Evolutionary conservation across 345 rosid genomes (phyloP), one percentile per base, ranked within the genome.

Genomic region (Salix purpurea): DNA sequence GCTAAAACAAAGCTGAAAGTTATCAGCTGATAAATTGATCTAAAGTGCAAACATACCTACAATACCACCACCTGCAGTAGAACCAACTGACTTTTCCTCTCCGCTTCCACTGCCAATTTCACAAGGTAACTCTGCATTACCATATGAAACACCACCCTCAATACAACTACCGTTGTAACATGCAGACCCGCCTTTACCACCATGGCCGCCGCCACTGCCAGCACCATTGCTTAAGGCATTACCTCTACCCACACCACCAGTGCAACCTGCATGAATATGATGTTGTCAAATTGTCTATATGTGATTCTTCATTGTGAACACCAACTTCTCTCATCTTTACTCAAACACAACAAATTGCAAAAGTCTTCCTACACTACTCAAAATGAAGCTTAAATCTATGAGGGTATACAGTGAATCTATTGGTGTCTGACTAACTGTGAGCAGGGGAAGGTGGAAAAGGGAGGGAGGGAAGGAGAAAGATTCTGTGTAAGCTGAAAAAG

Each of bases 31-130:
- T 62, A 54, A 67, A 54, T 7, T 50, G 23, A 32, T 32, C 28
- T 39, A 65, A 32, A 69, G 61, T 28, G 69, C 67, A 64, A 62
- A 72, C 85, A 79, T 88, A 96, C 98, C 96, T 85, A 96, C 82
- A 76, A 92, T 87, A 58, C 99, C 99, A 80, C 99, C 99, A 50
- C 99, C 99, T 40, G 97, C 77, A 81, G 97, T 87, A 46, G 90
- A 87, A 81, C 84, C 84, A 81, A 79, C 77, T 3, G 84, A 83
- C 77, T 84, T 88, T 79, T 87, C 90, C 61, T 88, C 86, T 71
- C 99, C 99, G 86, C 99, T 96, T 87, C 99, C 99, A 87, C 99
- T 96, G 79, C 99, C 99, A 87, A 90, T 98, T 85, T 94, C 98
- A 82, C 99, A 96, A 65, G 99, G 99, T 82, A 94, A 84, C 78